Evolutionary conservation across 2,329 filamentous ascomycete genomes (phyloP), one percentile per base, ranked within the genome.

Genomic region (Talaromyces albobiverticillius): DNA sequence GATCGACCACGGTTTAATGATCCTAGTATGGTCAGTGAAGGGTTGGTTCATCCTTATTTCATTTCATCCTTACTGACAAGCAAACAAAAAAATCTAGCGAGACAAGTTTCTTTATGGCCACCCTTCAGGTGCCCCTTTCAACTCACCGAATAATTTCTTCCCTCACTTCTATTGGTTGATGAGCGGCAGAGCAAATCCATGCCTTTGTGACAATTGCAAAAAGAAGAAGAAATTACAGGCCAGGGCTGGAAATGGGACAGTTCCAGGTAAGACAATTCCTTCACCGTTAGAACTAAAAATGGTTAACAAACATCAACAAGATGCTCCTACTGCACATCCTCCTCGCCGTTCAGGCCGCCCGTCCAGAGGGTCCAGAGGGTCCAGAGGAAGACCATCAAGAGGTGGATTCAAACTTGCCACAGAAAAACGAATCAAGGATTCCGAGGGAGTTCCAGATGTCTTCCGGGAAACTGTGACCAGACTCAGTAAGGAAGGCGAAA

Each of bases 31-130:
- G 71, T 75, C 38, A 64, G 71, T 62, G 46, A 10, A n/a, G n/a
- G n/a, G 31, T 34, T 8, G 29, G 6, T 14, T 34, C 31, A 16
- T 36, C 41, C 34, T 50, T 23, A 14, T 14, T 20, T 46, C 31
- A 13, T 43, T 34, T 36, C 9, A 40, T 49, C n/a, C 4, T 29
- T 18, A 14, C 22, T 38, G 11, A 29, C 32, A 4, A 32, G 16
- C 10, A 10, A n/a, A 42, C 29, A 81, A n/a, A n/a, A n/a, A n/a
- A n/a, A n/a, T n/a, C n/a, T n/a, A n/a, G 64, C 61, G 76, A 8
- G 83, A 85, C 62, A 75, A 77, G 47, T 83, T 80, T 53, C 67
- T 85, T 0, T 85, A 74, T 53, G 83, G 83, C 0, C 82, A 86
- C 62, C 81, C 80, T 0, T 66, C 67, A 7, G 75, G 76, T 7